Percentiles rank a stretch among this genome's conserved stretches.
These are phyloP conservation scores for Bryoglossum gracile DNA, from an alignment of 495 filamentous ascomycete species.

Conservation along the genomic window DNA sequence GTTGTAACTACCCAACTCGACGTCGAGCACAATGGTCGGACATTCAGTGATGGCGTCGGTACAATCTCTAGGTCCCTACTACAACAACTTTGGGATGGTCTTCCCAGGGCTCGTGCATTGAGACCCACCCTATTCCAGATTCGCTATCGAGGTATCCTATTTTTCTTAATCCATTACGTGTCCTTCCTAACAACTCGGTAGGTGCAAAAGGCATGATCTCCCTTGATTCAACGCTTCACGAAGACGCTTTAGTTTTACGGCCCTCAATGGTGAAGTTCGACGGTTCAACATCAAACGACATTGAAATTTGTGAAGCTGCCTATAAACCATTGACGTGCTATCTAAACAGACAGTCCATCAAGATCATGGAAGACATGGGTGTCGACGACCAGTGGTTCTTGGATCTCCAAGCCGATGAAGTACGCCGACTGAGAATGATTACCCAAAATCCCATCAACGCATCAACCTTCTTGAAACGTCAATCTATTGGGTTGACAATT, in stretches of 20 bases:
- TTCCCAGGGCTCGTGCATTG: conserved; percentile 33
- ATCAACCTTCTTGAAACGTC: conserved; percentile 50
- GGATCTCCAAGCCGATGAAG: conserved; percentile 47
- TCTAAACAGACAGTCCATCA: conserved; percentile 72
- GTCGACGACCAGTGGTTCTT: conserved; percentile 51
- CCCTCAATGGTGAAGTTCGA: conserved; percentile 75
- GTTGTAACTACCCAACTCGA: conserved; percentile 37
- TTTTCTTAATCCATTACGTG: neutral
- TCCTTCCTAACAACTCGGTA: conserved; percentile 15
- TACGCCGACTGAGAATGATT: conserved; percentile 49
- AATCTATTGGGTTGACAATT: conserved; percentile 46
- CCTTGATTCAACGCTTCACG: conserved; percentile 50
- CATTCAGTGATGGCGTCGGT: conserved; percentile 75
- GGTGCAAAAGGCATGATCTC: conserved; percentile 69
- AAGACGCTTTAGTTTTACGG: conserved; percentile 50
- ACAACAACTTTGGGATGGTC: conserved; percentile 41
- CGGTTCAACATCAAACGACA: conserved; percentile 39
- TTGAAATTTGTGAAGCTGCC: conserved; percentile 70
- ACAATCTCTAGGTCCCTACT: conserved; percentile 54
- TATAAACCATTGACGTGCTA: conserved; percentile 57
- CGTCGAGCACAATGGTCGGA: conserved; percentile 35
- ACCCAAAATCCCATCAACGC: conserved; percentile 49
- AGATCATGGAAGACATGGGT: conserved; percentile 69
- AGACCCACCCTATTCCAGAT: conserved; percentile 65
- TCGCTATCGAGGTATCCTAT: conserved; percentile 46